Evolutionary conservation across 768 basidiomycete genomes (phyloP).

Genomic region (Lenzites betulinus): DNA sequence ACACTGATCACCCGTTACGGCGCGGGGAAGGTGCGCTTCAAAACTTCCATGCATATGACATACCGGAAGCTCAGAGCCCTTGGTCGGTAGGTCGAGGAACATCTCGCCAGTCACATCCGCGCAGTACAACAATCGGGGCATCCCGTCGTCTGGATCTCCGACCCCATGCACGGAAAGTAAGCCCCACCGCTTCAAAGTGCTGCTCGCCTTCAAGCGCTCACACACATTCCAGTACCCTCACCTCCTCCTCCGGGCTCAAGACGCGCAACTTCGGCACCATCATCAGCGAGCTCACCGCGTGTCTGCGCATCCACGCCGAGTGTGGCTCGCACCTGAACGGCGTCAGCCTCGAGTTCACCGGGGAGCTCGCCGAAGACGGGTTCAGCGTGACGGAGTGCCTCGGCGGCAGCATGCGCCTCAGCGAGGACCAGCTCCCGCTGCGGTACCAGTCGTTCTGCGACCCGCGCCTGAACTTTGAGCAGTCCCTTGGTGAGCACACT

Average conservation of each 20-base stretch:
- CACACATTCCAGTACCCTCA: slow-evolving; percentile 63
- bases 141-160: slow-evolving; percentile 92
- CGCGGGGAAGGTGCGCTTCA: slow-evolving; percentile 65
- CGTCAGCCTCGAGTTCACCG: slow-evolving; percentile 69
- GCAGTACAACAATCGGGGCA: slow-evolving; percentile 81
- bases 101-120: slow-evolving; percentile 78
- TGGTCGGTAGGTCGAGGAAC: slow-evolving; percentile 62
- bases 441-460: slow-evolving; percentile 97
- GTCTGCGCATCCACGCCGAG: slow-evolving; percentile 76
- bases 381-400: slow-evolving; percentile 96
- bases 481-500: slow-evolving; percentile 73
- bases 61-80: neutral
- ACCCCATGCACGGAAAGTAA: slow-evolving; percentile 99
- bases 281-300: slow-evolving; percentile 82
- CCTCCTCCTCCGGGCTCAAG: slow-evolving; percentile 79
- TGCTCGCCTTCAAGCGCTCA: neutral
- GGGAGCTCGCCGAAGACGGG: slow-evolving; percentile 87
- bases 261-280: slow-evolving; percentile 90
- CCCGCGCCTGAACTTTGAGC: slow-evolving; percentile 91
- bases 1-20: slow-evolving; percentile 95
- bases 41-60: neutral
- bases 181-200: slow-evolving; percentile 32
- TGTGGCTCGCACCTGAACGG: slow-evolving; percentile 75
- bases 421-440: slow-evolving; percentile 85
- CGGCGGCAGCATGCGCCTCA: slow-evolving; percentile 94